Base-by-base conservation (phyloP, 306 rosid species). In the Vigna hirtella region DNA sequence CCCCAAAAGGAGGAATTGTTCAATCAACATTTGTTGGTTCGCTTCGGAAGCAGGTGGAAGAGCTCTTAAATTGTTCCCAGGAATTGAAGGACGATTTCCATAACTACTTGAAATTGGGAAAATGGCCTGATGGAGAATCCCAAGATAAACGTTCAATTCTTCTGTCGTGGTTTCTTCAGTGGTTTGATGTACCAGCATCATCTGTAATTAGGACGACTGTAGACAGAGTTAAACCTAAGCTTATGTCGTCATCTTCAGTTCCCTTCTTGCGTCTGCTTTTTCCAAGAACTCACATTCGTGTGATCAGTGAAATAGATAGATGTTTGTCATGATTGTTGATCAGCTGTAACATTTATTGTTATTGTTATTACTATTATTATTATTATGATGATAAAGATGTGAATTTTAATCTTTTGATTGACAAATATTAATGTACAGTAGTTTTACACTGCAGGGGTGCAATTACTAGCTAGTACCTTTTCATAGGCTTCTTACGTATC, bases 161-260 rank as follows among this genome's bases (percentile, higher is more conserved):
- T 80, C 93, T 92, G 78, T 89, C 98, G 79, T 89, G 97, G 93
- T 91, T 81, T 83, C 95, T 90, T 77, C 97, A 91, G 81, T 95
- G 98, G 98, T 95, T 80, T 79, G 85, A 86, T 71, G 93, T 89
- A n/a, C 98, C 98, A 22, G 50, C 86, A 71, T 88, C 98, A 59
- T 83, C 88, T 20, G 79, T 75, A 62, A 81, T 92, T 55, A 86
- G 85, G 82, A 59, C 70, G 73, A 87, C 87, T 32, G 75, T 82
- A 32, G 82, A 83, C 64, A 87, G 85, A 81, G 77, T 95, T 80
- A 91, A 82, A 70, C 89, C 96, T 72, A 89, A 77, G 85, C 79
- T 81, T 50, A 81, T 43, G 81, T 82, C 87, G 6, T 85, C 93
- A 48, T 88, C 97, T 56, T 74, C 86, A 38, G 83, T 89, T 62